Evolutionary conservation across 768 basidiomycete genomes (phyloP).

Genomic region (Boletus barrowsii): DNA sequence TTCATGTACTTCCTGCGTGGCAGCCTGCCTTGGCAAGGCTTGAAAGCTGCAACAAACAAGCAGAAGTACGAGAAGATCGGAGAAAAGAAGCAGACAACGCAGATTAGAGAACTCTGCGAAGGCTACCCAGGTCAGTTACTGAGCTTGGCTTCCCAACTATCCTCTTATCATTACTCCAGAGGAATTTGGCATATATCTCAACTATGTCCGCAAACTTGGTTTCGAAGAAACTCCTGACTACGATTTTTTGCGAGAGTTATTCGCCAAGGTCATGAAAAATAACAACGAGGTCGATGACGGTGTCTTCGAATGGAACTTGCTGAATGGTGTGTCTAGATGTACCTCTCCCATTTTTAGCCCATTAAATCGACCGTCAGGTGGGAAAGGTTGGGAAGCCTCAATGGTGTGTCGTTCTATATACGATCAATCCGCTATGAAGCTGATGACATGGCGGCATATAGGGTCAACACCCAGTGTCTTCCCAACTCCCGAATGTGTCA

Average conservation of each 20-base stretch:
- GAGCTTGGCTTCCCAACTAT: neutral
- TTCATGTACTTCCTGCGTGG: slow-evolving; percentile 99
- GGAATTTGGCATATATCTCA: slow-evolving; percentile 97
- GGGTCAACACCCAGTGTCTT: slow-evolving; percentile 63
- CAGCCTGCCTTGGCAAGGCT: slow-evolving; percentile 96
- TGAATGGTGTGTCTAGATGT: slow-evolving; percentile 59
- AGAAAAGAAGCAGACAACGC: slow-evolving; percentile 99
- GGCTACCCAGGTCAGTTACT: slow-evolving; percentile 78
- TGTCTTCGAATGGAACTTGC: slow-evolving; percentile 92
- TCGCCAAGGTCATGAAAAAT: slow-evolving; percentile 90
- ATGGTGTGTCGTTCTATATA: slow-evolving; percentile 47
- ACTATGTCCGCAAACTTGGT: slow-evolving; percentile 97
- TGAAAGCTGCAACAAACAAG: slow-evolving; percentile 99
- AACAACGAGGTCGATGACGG: slow-evolving; percentile 90
- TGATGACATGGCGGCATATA: slow-evolving; percentile 24
- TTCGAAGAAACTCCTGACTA: slow-evolving; percentile 99
- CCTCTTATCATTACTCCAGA: slow-evolving; percentile 47
- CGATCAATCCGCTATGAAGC: neutral
- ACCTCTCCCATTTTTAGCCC: neutral
- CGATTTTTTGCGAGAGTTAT: slow-evolving; percentile 94
- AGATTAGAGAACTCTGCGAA: slow-evolving; percentile 95
- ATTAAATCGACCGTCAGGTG: slow-evolving; percentile 45
- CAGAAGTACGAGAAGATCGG: slow-evolving; percentile 99
- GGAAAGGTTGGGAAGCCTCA: slow-evolving; percentile 91
- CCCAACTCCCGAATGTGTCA: slow-evolving; percentile 59